These are phyloP conservation scores for Rhododendron mucronatum DNA, from an alignment of 148 eudicot species.

Conservation along the genomic window DNA sequence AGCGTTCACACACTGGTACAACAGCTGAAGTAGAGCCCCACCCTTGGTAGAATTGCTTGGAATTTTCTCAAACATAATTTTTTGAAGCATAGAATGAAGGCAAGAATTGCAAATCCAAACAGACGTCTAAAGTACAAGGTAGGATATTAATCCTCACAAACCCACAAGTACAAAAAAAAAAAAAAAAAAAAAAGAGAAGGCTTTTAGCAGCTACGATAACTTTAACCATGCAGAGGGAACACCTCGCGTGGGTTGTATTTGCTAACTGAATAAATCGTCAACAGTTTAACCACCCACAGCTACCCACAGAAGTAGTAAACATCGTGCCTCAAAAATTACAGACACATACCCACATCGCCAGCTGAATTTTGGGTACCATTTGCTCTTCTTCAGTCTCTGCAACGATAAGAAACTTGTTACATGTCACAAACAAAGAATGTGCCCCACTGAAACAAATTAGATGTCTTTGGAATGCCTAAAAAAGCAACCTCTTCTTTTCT, in stretches of 20 bases:
- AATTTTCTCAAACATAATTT: not conserved
- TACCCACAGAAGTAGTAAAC: not conserved
- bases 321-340: not conserved
- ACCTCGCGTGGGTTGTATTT: not conserved
- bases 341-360: conserved; percentile 90
- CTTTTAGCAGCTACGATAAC: not conserved
- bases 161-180: not conserved
- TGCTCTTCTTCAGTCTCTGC: conserved; percentile 35
- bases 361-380: conserved; percentile 53
- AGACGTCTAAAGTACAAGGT: not conserved
- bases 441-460: not conserved
- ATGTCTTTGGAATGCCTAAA: not conserved
- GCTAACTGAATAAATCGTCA: not conserved
- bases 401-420: conserved; percentile 10
- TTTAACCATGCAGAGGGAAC: not conserved
- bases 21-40: not conserved
- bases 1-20: not conserved
- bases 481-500: not conserved
- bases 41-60: not conserved
- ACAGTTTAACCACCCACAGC: not conserved
- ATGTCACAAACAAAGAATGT: not conserved
- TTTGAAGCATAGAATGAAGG: not conserved
- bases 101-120: not conserved
- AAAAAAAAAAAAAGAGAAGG: not conserved
- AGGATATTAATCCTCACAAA: not conserved